A percentile compares a stretch with the other conserved stretches of the same genome.
phyloP scores from a whole-genome alignment of 495 filamentous ascomycete species.

The Penicillium robsamsonii region DNA sequence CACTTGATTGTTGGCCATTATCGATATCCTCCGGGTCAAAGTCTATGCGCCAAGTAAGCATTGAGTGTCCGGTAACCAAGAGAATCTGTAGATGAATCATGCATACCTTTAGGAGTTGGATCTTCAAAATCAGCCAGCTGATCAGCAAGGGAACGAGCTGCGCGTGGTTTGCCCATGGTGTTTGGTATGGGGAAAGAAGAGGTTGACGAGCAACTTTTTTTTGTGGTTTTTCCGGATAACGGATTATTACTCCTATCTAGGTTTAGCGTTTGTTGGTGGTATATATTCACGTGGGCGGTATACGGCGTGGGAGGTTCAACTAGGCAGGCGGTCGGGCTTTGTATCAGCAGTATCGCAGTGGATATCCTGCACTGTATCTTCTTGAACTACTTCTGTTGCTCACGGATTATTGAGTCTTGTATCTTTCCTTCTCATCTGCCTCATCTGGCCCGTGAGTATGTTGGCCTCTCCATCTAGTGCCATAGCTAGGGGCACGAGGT shows the following conservation, averaged over 20 bases:
- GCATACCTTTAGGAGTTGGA: conserved; percentile 58
- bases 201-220: conserved; percentile 23
- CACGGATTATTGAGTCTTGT: conserved; percentile 2
- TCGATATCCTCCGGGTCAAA: conserved; percentile 83
- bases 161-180: conserved; percentile 29
- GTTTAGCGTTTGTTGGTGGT: conserved; percentile 11
- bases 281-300: conserved; percentile 3
- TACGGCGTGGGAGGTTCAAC: background rate
- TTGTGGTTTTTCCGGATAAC: conserved; percentile 38
- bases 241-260: conserved; percentile 19
- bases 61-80: conserved; percentile 2
- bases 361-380: conserved; percentile 6
- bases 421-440: background rate
- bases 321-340: conserved; percentile 21
- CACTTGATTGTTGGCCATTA: conserved; percentile 49
- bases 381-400: background rate
- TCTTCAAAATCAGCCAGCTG: conserved; percentile 65
- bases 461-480: background rate
- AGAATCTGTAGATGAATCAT: background rate
- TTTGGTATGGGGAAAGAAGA: conserved; percentile 15
- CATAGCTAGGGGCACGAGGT: conserved; percentile 19
- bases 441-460: conserved; percentile 10
- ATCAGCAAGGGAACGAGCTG: conserved; percentile 52
- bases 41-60: conserved; percentile 52
- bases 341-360: conserved; percentile 5